A percentile compares a stretch with the other conserved stretches of the same genome.
These are phyloP conservation scores for Drosera capensis DNA, from an alignment of 148 eudicot genomes.

Conservation along the genomic window DNA sequence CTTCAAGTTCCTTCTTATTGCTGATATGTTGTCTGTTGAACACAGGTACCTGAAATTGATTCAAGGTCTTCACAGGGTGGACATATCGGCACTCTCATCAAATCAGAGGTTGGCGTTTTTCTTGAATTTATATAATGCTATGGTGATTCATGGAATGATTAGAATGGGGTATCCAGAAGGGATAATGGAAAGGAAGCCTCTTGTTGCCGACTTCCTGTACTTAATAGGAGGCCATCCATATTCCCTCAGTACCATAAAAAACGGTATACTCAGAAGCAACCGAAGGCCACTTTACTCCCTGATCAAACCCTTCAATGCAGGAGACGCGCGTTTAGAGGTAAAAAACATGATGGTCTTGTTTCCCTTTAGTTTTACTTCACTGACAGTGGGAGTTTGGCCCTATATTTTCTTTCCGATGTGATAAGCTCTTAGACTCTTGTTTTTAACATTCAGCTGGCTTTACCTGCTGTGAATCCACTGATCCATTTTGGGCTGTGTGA, in stretches of 20 bases:
- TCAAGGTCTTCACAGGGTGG: constrained; percentile 63
- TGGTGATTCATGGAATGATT: constrained; percentile 80
- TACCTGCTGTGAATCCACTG: constrained; percentile 43
- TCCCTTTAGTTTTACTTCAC: no score
- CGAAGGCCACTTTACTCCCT: constrained; percentile 76
- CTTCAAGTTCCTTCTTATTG: not conserved
- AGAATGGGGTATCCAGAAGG: constrained; percentile 73
- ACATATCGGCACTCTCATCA: constrained; percentile 32
- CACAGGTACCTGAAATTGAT: constrained; percentile 64
- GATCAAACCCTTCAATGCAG: constrained; percentile 46
- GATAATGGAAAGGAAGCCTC: constrained; percentile 54
- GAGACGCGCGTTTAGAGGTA: constrained; percentile 81
- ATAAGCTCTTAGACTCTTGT: no score
- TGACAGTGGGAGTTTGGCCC: not conserved
- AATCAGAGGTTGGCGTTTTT: constrained; percentile 80
- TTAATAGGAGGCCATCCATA: constrained; percentile 67
- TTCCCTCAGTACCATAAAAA: constrained; percentile 52
- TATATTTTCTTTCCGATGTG: not conserved
- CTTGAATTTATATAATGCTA: constrained; percentile 70
- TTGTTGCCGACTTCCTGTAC: constrained; percentile 65
- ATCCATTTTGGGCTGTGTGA: constrained; percentile 84
- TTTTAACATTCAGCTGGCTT: constrained; percentile 36
- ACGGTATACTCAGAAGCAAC: constrained; percentile 77
- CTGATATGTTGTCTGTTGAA: constrained; percentile 4
- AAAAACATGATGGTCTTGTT: not conserved